Base-by-base conservation (phyloP, 192 early-diverging fungal genomes). In the Rhizophlyctis rosea region DNA sequence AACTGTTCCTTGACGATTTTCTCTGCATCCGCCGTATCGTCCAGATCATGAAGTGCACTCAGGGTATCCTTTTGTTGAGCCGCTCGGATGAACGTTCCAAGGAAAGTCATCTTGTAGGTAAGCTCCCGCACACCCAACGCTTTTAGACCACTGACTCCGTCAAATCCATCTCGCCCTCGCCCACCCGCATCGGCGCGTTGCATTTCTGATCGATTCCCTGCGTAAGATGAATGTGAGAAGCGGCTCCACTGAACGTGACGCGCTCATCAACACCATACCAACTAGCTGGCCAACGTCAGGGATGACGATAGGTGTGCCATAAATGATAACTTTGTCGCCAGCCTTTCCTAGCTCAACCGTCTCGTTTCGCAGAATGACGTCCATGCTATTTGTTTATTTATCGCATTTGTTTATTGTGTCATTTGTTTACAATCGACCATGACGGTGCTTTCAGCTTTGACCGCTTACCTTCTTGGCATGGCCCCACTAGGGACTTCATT, bases 401-500 rank as follows among this genome's bases (percentile, higher is more conserved):
- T n/a, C n/a, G n/a, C n/a, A n/a, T n/a, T n/a, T n/a, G n/a, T n/a
- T n/a, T n/a, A n/a, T n/a, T n/a, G n/a, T n/a, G 25, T 39, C 32
- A 34, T 33, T 47, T 18, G 32, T 54, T 11, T 24, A 21, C 35
- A 24, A 13, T 2, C 30, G 32, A 4, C 18, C 18, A 29, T 57
- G 25, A 58, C 57, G 29, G 32, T 51, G 34, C 13, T 36, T 4
- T 3, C 21, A 1, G 1, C 29, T 9, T 18, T 5, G n/a, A 59
- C n/a, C 21, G 78, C 73, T 56, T 70, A 89, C 88, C 88, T 91
- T 72, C 96, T 81, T 29, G 96, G 96, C 94, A 98, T 98, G 61
- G 88, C 89, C 35, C 96, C 96, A 4, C 94, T 88, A 27, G 96
- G 96, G 34, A 99, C 96, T 72, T 99, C 95, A 35, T 88, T 83